These are phyloP conservation scores for Glycine tomentella DNA, from an alignment of 306 rosid species.

Conservation along the genomic window DNA sequence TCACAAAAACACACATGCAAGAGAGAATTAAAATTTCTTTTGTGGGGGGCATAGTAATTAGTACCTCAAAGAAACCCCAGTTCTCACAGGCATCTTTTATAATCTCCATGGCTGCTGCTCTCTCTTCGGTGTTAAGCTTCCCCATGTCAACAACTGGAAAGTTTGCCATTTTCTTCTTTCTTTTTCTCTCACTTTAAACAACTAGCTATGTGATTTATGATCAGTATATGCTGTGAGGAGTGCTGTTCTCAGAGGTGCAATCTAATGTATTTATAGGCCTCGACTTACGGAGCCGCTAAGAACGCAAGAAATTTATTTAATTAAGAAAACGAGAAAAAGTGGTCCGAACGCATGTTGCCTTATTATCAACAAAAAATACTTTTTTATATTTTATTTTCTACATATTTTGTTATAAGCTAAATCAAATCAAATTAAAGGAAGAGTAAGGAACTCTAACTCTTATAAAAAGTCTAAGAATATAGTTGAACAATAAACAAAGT, in stretches of 20 bases:
- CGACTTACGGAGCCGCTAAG: constrained; percentile 32
- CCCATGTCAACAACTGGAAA: constrained; percentile 87
- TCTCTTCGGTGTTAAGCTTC: constrained; percentile 70
- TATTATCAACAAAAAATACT: background rate
- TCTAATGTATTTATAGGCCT: constrained; percentile 60
- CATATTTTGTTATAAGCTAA: background rate
- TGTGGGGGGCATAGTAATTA: background rate
- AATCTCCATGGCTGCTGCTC: constrained; percentile 66
- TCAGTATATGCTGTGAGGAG: constrained; percentile 41
- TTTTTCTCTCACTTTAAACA: constrained; percentile 34
- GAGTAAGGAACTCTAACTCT: background rate
- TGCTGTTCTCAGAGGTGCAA: constrained; percentile 37
- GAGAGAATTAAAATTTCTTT: background rate
- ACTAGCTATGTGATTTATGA: constrained; percentile 4
- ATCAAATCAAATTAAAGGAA: background rate
- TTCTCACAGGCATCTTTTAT: constrained; percentile 90
- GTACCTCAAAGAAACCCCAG: constrained; percentile 99
- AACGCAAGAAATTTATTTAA: background rate
- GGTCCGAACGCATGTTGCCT: constrained; percentile 25
- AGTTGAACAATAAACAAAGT: background rate
- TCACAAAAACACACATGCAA: background rate
- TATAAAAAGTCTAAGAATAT: background rate
- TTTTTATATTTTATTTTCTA: background rate
- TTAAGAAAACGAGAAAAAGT: constrained; percentile 18
- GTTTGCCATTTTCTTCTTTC: constrained; percentile 44